These are phyloP conservation scores for Fragaria vesca DNA, from an alignment of 306 rosid genomes.

Conservation along the genomic window DNA sequence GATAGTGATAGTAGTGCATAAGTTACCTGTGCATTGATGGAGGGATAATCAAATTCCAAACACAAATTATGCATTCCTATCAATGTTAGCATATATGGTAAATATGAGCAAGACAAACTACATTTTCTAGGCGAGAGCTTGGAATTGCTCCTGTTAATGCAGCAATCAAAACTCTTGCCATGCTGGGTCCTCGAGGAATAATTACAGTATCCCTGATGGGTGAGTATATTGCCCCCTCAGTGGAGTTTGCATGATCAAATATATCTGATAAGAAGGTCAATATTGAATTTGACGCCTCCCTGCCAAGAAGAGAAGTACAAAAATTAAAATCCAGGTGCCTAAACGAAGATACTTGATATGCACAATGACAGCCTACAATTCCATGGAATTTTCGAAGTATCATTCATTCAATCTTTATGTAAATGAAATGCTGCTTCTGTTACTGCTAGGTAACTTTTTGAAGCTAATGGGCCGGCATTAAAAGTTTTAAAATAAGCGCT, in stretches of 20 bases:
- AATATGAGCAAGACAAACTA: conserved; percentile 21
- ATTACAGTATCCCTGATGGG: conserved; percentile 67
- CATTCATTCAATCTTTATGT: neutral
- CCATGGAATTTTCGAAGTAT: neutral
- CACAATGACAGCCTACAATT: neutral
- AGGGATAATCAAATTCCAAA: conserved; percentile 16
- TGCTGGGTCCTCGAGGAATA: conserved; percentile 73
- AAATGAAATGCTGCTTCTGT: neutral
- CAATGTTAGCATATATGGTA: neutral
- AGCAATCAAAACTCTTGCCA: conserved; percentile 86
- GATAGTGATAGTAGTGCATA: conserved; percentile 71
- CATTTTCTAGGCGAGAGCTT: conserved; percentile 87
- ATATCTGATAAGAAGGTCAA: conserved; percentile 90
- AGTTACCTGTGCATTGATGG: conserved; percentile 56
- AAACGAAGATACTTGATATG: neutral
- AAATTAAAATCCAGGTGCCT: conserved; percentile 18
- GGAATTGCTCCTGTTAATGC: conserved; percentile 93
- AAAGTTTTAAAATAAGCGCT: neutral
- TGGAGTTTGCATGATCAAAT: conserved; percentile 71
- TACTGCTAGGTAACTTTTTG: neutral
- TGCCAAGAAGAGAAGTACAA: conserved; percentile 38
- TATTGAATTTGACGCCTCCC: conserved; percentile 97
- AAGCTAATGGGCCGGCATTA: neutral
- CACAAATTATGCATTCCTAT: conserved; percentile 10
- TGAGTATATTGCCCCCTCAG: conserved; percentile 57